Base-by-base conservation (phyloP, 805 yeast genomes). In the Ogataea pilisensis region DNA sequence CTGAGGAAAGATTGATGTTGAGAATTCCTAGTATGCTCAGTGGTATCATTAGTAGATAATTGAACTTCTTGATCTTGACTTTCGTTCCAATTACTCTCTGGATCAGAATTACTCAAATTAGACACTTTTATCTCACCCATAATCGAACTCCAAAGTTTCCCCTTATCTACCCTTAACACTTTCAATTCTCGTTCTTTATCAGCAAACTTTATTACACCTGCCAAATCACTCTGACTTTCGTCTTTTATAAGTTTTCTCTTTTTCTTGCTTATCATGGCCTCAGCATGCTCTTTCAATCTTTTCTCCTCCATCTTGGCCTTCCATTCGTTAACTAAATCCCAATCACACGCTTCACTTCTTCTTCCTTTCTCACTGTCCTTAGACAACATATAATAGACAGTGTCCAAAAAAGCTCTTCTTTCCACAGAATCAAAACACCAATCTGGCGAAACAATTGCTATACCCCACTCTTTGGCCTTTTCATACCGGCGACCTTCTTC, bases 391-490 rank as follows among this genome's bases (percentile, higher is more conserved):
- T 76, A 76, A 49, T 66, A 72, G 8, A 55, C 54, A 14, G 58
- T 51, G 34, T 61, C 64, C 24, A 76, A 51, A 16, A 70, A 56
- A 1, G 74, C 72, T 1, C 70, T 70, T 41, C 81, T 61, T 31
- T 65, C 60, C 7, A 68, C 46, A 28, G 73, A 65, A 52, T 76
- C 78, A 37, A 60, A 63, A 18, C 76, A 61, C 76, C 76, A 76
- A 20, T 70, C 61, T 0, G 81, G 80, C 45, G 73, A 72, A n/a
- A 76, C 72, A 12, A 71, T 71, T 1, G 78, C 75, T n/a, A 72
- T 65, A 5, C 63, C 62, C 81, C 81, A 76, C 51, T 75, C 73
- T 8, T 65, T 38, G 2, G 80, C 80, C 48, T 73, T 76, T 6
- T 58, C 60, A 51, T 70, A 80, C 38, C 85, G 54, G 39, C 66